Conservation (phyloP, 257 asterid genomes). For the Ligustrum vulgare region DNA sequence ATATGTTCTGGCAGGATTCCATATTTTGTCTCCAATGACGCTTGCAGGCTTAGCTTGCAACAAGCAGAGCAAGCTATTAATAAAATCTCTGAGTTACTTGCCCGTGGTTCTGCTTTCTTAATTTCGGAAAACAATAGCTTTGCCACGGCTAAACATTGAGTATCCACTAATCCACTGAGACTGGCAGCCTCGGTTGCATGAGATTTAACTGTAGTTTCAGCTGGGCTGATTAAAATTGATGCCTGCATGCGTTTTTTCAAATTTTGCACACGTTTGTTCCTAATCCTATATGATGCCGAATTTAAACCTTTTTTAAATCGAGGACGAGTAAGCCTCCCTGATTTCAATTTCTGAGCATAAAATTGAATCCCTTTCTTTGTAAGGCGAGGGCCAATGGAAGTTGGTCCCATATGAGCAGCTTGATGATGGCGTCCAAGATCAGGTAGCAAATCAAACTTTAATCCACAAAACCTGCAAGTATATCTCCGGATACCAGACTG, state of each 20-base stretch:
- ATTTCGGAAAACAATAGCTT: slow-evolving; percentile 69
- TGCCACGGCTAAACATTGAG: slow-evolving; percentile 87
- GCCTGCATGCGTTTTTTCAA: slow-evolving; percentile 67
- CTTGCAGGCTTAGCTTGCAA: slow-evolving; percentile 73
- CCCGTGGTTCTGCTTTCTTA: slow-evolving; percentile 71
- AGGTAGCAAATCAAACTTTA: slow-evolving; percentile 93
- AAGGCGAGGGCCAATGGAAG: slow-evolving; percentile 55
- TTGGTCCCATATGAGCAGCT: slow-evolving; percentile 92
- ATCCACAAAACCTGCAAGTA: slow-evolving; percentile 89
- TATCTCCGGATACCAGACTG: slow-evolving; percentile 59
- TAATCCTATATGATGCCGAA: slow-evolving; percentile 70
- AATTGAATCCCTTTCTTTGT: slow-evolving; percentile 76
- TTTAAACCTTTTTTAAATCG: slow-evolving; percentile 67
- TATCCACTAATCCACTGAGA: slow-evolving; percentile 73
- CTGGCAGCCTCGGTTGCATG: slow-evolving; percentile 47
- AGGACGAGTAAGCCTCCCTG: slow-evolving; percentile 80
- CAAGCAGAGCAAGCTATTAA: slow-evolving; percentile 73
- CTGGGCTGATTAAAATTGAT: slow-evolving; percentile 42
- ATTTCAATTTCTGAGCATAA: slow-evolving; percentile 79
- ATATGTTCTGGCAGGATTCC: slow-evolving; percentile 72
- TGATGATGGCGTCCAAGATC: slow-evolving; percentile 99
- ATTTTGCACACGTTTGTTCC: slow-evolving; percentile 69
- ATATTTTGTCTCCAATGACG: slow-evolving; percentile 60
- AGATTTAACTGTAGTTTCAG: slow-evolving; percentile 46
- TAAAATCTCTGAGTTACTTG: slow-evolving; percentile 73